These are phyloP conservation scores for Colletotrichum shisoi DNA, from an alignment of 2,329 filamentous ascomycete species.

Conservation along the genomic window DNA sequence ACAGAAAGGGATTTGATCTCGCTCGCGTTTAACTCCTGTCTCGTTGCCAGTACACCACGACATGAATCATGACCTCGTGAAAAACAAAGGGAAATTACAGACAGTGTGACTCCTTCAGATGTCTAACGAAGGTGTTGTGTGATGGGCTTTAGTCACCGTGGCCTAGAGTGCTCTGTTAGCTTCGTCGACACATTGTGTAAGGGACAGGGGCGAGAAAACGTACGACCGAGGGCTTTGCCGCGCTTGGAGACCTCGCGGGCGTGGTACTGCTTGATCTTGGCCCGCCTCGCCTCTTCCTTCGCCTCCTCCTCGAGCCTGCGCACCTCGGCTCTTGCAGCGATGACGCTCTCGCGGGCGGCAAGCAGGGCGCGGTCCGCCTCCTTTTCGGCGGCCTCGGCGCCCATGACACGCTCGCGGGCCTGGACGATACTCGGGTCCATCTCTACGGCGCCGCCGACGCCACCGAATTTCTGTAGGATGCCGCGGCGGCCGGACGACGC, in stretches of 20 bases:
- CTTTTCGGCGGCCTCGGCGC: slow-evolving; percentile 69
- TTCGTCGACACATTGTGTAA: background rate
- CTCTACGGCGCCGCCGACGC: slow-evolving; percentile 51
- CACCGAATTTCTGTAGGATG: slow-evolving; percentile 56
- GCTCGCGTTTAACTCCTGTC: background rate
- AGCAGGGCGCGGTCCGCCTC: slow-evolving; percentile 71
- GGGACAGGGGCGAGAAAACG: slow-evolving; percentile 47
- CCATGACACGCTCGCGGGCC: slow-evolving; percentile 68
- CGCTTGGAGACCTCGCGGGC: slow-evolving; percentile 72
- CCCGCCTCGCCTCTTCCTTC: slow-evolving; percentile 68
- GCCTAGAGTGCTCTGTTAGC: slow-evolving; percentile 13
- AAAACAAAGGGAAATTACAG: background rate
- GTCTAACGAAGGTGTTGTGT: background rate
- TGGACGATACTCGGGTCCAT: slow-evolving; percentile 69
- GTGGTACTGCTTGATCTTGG: slow-evolving; percentile 73
- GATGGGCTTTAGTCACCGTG: slow-evolving; percentile 29
- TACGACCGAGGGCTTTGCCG: slow-evolving; percentile 73
- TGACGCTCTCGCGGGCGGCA: slow-evolving; percentile 65
- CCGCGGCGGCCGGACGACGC: slow-evolving; percentile 47
- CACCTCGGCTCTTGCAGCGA: slow-evolving; percentile 70
- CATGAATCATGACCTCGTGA: background rate
- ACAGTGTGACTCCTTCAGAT: background rate
- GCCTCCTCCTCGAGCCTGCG: slow-evolving; percentile 71
- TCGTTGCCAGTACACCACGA: slow-evolving; percentile 6
- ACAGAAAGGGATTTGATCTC: background rate